These are phyloP conservation scores for Neonectria faginata DNA, from an alignment of 2,329 filamentous ascomycete species.

Conservation along the genomic window DNA sequence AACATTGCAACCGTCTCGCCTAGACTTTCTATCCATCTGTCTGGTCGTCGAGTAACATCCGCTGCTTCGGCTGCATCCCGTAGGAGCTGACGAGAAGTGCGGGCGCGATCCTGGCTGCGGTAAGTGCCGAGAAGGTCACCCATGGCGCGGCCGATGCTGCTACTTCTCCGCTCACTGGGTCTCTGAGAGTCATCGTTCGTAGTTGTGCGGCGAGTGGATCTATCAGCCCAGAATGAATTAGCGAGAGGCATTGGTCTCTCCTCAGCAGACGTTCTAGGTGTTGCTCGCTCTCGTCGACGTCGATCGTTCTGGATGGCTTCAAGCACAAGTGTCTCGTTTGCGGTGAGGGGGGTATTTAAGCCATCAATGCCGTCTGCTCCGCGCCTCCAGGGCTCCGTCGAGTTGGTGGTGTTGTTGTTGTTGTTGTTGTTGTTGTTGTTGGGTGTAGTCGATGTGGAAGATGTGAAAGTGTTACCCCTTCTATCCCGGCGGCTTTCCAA, in stretches of 20 bases:
- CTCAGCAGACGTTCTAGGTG: constrained; percentile 41
- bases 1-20: constrained; percentile 53
- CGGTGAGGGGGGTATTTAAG: constrained; percentile 63
- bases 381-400: constrained; percentile 45
- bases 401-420: constrained; percentile 7
- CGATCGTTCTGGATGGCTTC: constrained; percentile 68
- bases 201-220: constrained; percentile 31
- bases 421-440: constrained; percentile 12
- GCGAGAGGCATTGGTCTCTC: constrained; percentile 28
- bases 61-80: constrained; percentile 45
- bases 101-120: constrained; percentile 51
- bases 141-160: constrained; percentile 53
- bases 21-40: constrained; percentile 51
- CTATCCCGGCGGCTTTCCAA: constrained; percentile 61
- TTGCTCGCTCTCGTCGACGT: constrained; percentile 60
- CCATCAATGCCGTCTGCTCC: constrained; percentile 54
- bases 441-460: constrained; percentile 18
- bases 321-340: constrained; percentile 67
- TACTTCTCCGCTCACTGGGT: constrained; percentile 51
- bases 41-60: constrained; percentile 40
- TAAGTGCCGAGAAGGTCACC: constrained; percentile 55
- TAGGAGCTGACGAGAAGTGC: constrained; percentile 49
- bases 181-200: constrained; percentile 45
- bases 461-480: constrained; percentile 39
- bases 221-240: constrained; percentile 30